Evolutionary conservation across 192 early-diverging fungal species (phyloP), one percentile per base, ranked within the genome.

Genomic region (Geranomyces michiganensis): DNA sequence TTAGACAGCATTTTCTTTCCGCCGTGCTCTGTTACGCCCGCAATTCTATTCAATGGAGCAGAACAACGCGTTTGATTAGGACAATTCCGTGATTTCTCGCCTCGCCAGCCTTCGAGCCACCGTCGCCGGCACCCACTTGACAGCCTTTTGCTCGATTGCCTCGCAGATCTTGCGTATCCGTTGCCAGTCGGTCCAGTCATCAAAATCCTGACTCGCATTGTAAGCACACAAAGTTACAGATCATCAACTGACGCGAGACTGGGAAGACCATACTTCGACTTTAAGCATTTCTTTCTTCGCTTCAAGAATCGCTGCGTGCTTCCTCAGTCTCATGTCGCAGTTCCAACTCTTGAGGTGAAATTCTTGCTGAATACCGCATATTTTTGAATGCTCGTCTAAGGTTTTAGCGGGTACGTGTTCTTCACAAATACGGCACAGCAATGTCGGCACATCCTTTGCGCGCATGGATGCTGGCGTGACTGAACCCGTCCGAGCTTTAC

Each of bases 351-450:
- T 79, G 24, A 79, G 46, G 56, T 81, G 73, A 27, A 79, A 67
- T 59, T 87, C 92, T 67, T 89, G 91, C 72, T 86, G 87, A 19
- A 90, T 84, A 44, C 84, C 84, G 74, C 94, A 96, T 19, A 88
- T 80, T 53, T 92, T 92, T 7, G 91, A 90, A 72, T 96, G 94
- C 44, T 82, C 82, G 32, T 91, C 90, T 48, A 95, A 79, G 31
- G 85, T 83, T 15, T 79, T 67, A 1, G 88, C 77, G 36, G 81
- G 71, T 22, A 95, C 87, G 47, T 82, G 81, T 32, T 92, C 91
- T 73, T 96, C 94, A 61, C 94, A 96, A 59, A 96, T 92, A 19
- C 94, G 81, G 58, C 94, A 96, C 3, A 95, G 78, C 13, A 94
- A 33, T 21, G 36, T 70, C 0, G 43, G 41, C 36, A 41, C 36